Conservation (phyloP, 306 rosid genomes). For the Myrica gale region DNA sequence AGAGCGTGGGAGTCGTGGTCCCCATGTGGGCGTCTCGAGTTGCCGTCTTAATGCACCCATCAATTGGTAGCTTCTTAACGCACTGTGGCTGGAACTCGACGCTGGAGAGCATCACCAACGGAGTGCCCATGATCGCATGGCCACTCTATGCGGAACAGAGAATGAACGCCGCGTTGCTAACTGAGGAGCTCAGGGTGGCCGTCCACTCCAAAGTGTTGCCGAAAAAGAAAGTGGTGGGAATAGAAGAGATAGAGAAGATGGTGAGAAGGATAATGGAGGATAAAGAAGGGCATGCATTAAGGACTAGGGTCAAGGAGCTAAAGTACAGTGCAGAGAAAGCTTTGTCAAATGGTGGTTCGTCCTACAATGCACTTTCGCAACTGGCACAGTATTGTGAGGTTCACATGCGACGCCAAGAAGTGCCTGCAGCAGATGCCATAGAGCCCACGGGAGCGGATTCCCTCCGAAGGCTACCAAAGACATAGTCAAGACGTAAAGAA, state of each 20-base stretch:
- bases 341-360: slow-evolving; percentile 27
- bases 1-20: slow-evolving; percentile 23
- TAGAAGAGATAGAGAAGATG: slow-evolving; percentile 39
- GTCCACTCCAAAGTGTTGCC: slow-evolving; percentile 29
- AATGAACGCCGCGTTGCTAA: slow-evolving; percentile 46
- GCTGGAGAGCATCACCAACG: slow-evolving; percentile 46
- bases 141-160: slow-evolving; percentile 61
- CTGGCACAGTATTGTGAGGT: not conserved
- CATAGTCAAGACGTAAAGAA: too few species aligned
- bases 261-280: slow-evolving; percentile 30
- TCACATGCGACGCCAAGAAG: not conserved
- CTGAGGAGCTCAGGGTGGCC: slow-evolving; percentile 48
- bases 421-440: too few species aligned
- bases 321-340: slow-evolving; percentile 29
- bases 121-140: slow-evolving; percentile 55
- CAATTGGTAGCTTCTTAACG: slow-evolving; percentile 44
- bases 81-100: slow-evolving; percentile 60
- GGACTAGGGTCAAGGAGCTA: slow-evolving; percentile 24
- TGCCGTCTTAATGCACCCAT: slow-evolving; percentile 34
- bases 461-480: too few species aligned
- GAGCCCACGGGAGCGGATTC: too few species aligned
- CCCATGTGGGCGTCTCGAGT: slow-evolving; percentile 47
- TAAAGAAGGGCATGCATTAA: slow-evolving; percentile 3
- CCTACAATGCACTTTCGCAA: slow-evolving; percentile 14
- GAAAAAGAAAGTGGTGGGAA: slow-evolving; percentile 32